These are phyloP conservation scores for Smithsoniella earleae DNA, from an alignment of 163 green algal species.

Conservation along the genomic window DNA sequence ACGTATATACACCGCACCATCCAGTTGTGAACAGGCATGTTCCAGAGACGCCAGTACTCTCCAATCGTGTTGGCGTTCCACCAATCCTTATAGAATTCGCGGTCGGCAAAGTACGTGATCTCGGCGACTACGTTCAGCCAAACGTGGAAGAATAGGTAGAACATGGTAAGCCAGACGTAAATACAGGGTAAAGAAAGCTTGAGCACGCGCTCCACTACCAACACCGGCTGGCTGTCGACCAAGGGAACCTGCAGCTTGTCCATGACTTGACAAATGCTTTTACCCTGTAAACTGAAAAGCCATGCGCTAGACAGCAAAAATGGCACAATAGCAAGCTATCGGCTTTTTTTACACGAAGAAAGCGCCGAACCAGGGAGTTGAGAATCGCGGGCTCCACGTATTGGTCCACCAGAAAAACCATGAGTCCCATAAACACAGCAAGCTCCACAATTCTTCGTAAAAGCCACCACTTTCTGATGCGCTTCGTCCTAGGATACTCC, in stretches of 20 bases:
- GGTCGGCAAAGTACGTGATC: slow-evolving; percentile 18
- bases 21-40: slow-evolving; percentile 92
- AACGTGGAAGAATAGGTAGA: slow-evolving; percentile 82
- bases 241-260: slow-evolving; percentile 50
- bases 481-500: slow-evolving; percentile 52
- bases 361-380: slow-evolving; percentile 23
- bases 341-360: no score
- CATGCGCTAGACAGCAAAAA: no score
- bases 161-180: slow-evolving; percentile 84
- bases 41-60: slow-evolving; percentile 78
- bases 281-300: no score
- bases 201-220: slow-evolving; percentile 72
- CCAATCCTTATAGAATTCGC: slow-evolving; percentile 93
- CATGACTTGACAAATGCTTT: no score
- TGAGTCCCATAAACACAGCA: slow-evolving; percentile 46
- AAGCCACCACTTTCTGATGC: slow-evolving; percentile 58
- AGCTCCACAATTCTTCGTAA: slow-evolving; percentile 50
- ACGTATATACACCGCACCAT: slow-evolving; percentile 85
- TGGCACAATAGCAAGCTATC: no score
- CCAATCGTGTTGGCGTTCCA: slow-evolving; percentile 70
- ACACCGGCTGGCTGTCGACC: slow-evolving; percentile 43
- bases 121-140: slow-evolving; percentile 73
- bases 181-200: slow-evolving; percentile 83
- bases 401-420: slow-evolving; percentile 66
- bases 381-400: slow-evolving; percentile 41